Evolutionary conservation across 2,329 filamentous ascomycete species (phyloP).

Genomic region (Zopfia rhizophila): DNA sequence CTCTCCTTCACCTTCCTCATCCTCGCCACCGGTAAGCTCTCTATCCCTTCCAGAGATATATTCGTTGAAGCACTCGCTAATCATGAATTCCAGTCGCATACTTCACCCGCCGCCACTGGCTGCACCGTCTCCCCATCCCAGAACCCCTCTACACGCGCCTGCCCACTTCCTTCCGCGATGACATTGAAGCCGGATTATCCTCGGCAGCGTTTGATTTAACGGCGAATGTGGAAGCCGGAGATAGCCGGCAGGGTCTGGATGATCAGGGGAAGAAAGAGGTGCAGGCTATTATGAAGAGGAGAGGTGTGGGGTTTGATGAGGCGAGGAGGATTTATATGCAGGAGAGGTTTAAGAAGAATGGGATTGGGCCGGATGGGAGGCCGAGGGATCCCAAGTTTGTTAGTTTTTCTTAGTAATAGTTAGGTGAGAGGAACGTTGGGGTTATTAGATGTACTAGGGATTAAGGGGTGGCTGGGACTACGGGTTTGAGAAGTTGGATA

Average conservation of each 20-base stretch:
- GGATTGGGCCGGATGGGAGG: slow-evolving; percentile 86
- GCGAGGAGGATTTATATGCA: slow-evolving; percentile 88
- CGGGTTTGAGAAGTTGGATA: no score
- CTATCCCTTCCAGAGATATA: slow-evolving; percentile 21
- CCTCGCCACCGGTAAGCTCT: slow-evolving; percentile 70
- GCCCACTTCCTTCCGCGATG: slow-evolving; percentile 79
- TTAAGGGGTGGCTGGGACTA: neutral
- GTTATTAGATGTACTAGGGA: neutral
- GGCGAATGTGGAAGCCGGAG: slow-evolving; percentile 81
- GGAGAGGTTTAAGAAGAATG: slow-evolving; percentile 84
- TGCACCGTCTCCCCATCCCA: slow-evolving; percentile 71
- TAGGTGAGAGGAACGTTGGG: slow-evolving; percentile 22
- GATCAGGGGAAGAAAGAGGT: slow-evolving; percentile 83
- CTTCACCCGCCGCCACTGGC: slow-evolving; percentile 82
- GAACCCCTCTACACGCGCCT: slow-evolving; percentile 80
- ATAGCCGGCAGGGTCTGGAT: slow-evolving; percentile 83
- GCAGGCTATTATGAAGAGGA: slow-evolving; percentile 88
- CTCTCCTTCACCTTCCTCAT: slow-evolving; percentile 77
- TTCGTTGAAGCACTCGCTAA: slow-evolving; percentile 18
- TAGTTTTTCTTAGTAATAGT: slow-evolving; percentile 79
- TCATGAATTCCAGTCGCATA: slow-evolving; percentile 69
- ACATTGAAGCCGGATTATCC: slow-evolving; percentile 88
- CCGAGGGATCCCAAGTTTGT: slow-evolving; percentile 96
- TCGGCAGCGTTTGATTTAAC: slow-evolving; percentile 84
- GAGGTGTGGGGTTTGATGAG: slow-evolving; percentile 87